These are phyloP conservation scores for Haplographium delicatum DNA, from an alignment of 495 filamentous ascomycete species.

Conservation along the genomic window DNA sequence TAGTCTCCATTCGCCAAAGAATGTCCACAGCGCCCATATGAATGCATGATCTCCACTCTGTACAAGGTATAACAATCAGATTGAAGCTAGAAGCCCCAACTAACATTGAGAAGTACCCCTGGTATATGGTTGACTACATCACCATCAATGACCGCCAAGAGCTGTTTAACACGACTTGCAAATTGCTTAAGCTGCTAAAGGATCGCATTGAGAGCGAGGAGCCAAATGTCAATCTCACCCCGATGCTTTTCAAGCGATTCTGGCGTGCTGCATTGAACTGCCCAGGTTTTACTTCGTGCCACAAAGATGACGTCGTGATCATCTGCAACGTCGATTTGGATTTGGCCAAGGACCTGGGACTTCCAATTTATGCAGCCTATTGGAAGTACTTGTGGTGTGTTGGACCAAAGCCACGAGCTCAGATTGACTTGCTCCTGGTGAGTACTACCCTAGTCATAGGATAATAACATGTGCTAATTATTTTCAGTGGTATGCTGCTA, in stretches of 20 bases:
- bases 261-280: constrained; percentile 53
- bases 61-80: constrained; percentile 47
- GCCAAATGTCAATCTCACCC: constrained; percentile 38
- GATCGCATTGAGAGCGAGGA: constrained; percentile 37
- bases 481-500: constrained; percentile 44
- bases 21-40: constrained; percentile 67
- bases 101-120: constrained; percentile 52
- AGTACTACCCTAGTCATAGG: constrained; percentile 16
- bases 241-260: constrained; percentile 52
- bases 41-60: constrained; percentile 69
- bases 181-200: constrained; percentile 37
- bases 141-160: constrained; percentile 57
- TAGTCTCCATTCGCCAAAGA: constrained; percentile 61
- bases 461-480: constrained; percentile 18
- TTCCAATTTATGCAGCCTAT: constrained; percentile 31
- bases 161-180: constrained; percentile 46
- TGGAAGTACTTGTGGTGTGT: constrained; percentile 40
- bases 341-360: constrained; percentile 18
- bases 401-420: constrained; percentile 33
- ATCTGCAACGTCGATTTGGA: constrained; percentile 19
- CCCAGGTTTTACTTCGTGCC: constrained; percentile 57
- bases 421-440: constrained; percentile 42
- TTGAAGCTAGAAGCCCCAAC: neutral
- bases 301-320: constrained; percentile 48
- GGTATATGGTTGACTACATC: constrained; percentile 57